Evolutionary conservation across 805 yeast species (phyloP).

Genomic region (Metschnikowia lunata): DNA sequence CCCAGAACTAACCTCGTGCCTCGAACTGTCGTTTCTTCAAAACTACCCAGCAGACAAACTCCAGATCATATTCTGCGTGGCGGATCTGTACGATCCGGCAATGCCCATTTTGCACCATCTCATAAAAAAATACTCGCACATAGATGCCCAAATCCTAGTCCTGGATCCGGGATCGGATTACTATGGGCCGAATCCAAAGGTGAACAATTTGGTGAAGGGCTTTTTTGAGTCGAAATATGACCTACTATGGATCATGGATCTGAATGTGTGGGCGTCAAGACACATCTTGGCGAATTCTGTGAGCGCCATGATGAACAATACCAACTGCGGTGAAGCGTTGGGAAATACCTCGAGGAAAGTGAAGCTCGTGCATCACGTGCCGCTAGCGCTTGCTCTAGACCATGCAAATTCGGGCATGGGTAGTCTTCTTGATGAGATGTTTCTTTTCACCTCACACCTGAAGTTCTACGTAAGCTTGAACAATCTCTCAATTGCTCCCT

Average conservation of each 20-base stretch:
- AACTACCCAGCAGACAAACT: constrained; percentile 55
- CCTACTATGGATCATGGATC: constrained; percentile 79
- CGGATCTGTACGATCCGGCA: constrained; percentile 58
- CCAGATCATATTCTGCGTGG: constrained; percentile 77
- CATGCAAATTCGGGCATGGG: constrained; percentile 12
- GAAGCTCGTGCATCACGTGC: constrained; percentile 76
- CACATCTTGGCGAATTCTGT: constrained; percentile 66
- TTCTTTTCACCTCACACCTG: constrained; percentile 76
- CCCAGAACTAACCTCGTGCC: constrained; percentile 63
- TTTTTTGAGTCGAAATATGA: constrained; percentile 64
- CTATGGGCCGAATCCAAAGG: constrained; percentile 86
- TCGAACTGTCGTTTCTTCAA: constrained; percentile 65
- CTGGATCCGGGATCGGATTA: constrained; percentile 41
- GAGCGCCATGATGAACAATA: constrained; percentile 41
- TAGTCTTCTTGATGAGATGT: constrained; percentile 68
- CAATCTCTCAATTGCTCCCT: constrained; percentile 71
- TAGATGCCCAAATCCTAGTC: constrained; percentile 56
- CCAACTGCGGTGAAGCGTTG: constrained; percentile 45
- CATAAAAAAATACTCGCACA: constrained; percentile 48
- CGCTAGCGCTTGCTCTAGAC: constrained; percentile 42
- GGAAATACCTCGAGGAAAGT: constrained; percentile 37
- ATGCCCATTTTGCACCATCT: constrained; percentile 51
- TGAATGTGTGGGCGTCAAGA: constrained; percentile 75
- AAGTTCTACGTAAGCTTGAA: constrained; percentile 81
- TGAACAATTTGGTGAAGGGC: constrained; percentile 82